Evolutionary conservation across 371 early-diverging fungal genomes (phyloP).

Genomic region (Lichtheimia ramosa): DNA sequence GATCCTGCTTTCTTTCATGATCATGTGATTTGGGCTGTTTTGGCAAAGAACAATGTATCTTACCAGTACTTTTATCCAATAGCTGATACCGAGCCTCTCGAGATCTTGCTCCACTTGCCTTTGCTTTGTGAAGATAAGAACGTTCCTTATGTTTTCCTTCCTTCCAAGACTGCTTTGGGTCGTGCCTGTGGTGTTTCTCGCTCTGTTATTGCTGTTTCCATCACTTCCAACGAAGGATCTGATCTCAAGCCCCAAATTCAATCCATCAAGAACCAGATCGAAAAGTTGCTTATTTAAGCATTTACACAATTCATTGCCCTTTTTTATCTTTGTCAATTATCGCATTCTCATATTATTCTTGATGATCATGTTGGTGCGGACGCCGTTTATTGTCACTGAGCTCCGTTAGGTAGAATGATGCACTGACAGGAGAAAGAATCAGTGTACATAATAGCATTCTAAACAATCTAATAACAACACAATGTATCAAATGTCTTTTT

Average conservation of each 20-base stretch:
- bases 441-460: conserved; percentile 17
- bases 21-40: too few species aligned
- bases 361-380: conserved; percentile 46
- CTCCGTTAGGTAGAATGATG: conserved; percentile 26
- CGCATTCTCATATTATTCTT: conserved; percentile 21
- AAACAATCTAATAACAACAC: not conserved
- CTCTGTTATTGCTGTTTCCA: conserved; percentile 90
- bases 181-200: conserved; percentile 98
- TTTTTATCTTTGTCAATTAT: not conserved
- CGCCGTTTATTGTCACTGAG: conserved; percentile 11
- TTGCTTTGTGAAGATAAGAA: conserved; percentile 99
- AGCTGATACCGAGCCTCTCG: conserved; percentile 97
- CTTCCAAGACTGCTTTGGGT: conserved; percentile 96
- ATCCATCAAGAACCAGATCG: conserved; percentile 90
- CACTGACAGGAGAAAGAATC: conserved; percentile 39
- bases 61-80: conserved; percentile 6
- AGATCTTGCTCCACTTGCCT: conserved; percentile 96
- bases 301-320: conserved; percentile 1
- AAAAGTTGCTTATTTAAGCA: conserved; percentile 85
- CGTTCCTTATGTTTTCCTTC: conserved; percentile 96
- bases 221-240: conserved; percentile 96
- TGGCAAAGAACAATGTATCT: not conserved
- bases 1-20: not conserved
- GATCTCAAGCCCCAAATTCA: conserved; percentile 93
- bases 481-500: not conserved